These are phyloP conservation scores for Aristolochia contorta DNA, from an alignment of 164 flowering plant genomes.

Conservation along the genomic window DNA sequence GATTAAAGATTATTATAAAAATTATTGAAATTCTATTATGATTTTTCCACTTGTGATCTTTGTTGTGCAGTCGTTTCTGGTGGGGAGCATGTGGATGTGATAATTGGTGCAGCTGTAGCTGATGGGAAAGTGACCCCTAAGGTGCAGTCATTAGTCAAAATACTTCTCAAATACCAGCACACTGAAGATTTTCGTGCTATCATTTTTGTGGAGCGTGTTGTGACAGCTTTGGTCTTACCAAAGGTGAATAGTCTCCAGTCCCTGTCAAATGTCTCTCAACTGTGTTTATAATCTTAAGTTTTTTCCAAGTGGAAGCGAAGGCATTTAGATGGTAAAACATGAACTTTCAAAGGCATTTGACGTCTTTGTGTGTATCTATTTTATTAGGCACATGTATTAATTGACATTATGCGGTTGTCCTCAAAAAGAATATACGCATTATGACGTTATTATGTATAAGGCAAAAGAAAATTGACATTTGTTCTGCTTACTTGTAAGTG, in stretches of 20 bases:
- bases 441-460: too few species aligned
- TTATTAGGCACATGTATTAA: too few species aligned
- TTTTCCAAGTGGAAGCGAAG: too few species aligned
- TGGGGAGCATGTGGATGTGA: slow-evolving; percentile 95
- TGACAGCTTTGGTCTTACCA: slow-evolving; percentile 95
- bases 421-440: too few species aligned
- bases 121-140: slow-evolving; percentile 99
- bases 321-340: too few species aligned
- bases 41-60: background rate
- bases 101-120: slow-evolving; percentile 98
- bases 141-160: slow-evolving; percentile 84
- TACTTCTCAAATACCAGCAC: slow-evolving; percentile 81
- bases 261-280: too few species aligned
- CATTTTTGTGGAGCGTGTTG: slow-evolving; percentile 97
- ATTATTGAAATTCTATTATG: slow-evolving; percentile 2
- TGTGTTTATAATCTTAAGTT: too few species aligned
- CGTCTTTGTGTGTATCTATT: too few species aligned
- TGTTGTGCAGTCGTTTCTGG: slow-evolving; percentile 70
- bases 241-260: slow-evolving; percentile 40
- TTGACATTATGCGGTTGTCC: too few species aligned
- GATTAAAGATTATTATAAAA: too few species aligned
- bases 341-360: too few species aligned
- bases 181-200: slow-evolving; percentile 97
- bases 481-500: slow-evolving; percentile 6
- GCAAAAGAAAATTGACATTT: background rate